A percentile compares a stretch with the other conserved stretches of the same genome.
Conservation (phyloP, 1,284 basidiomycete species). For the Ustilago nuda region DNA sequence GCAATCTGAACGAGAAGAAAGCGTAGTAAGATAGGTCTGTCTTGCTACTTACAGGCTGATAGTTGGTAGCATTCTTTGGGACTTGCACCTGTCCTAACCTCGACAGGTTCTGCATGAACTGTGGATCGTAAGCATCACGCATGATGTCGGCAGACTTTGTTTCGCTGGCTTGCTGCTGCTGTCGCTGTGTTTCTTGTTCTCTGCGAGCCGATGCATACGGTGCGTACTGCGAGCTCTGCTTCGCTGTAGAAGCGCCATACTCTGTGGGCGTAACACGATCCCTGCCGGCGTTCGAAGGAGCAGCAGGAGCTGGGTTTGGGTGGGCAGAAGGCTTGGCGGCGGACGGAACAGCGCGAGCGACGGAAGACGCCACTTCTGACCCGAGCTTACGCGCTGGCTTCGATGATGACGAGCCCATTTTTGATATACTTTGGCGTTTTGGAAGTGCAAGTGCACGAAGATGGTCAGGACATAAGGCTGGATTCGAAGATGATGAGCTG, state of each 20-base stretch:
- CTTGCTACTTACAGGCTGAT: constrained; percentile 31
- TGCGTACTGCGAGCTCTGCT: constrained; percentile 27
- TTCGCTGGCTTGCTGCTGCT: constrained; percentile 43
- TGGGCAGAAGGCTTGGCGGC: constrained; percentile 27
- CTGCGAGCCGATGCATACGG: constrained; percentile 26
- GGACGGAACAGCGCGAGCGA: constrained; percentile 24
- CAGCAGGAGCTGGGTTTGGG: constrained; percentile 4
- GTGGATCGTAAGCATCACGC: constrained; percentile 52
- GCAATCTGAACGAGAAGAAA: neutral
- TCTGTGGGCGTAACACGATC: constrained; percentile 24
- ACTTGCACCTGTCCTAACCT: constrained; percentile 47
- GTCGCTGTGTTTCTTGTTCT: constrained; percentile 35
- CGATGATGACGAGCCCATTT: constrained; percentile 53
- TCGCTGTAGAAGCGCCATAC: constrained; percentile 25
- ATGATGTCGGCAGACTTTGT: constrained; percentile 50
- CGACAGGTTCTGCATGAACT: constrained; percentile 50
- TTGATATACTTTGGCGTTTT: neutral
- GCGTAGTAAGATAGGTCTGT: neutral
- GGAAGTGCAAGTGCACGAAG: neutral
- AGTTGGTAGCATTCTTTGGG: constrained; percentile 49
- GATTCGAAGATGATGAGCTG: constrained; percentile 8
- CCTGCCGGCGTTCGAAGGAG: constrained; percentile 7
- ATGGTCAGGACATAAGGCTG: neutral
- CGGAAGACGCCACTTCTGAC: constrained; percentile 33
- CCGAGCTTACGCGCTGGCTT: constrained; percentile 56